phyloP scores from a whole-genome alignment of 345 rosid genomes.

The Eucalyptus curtisii region DNA sequence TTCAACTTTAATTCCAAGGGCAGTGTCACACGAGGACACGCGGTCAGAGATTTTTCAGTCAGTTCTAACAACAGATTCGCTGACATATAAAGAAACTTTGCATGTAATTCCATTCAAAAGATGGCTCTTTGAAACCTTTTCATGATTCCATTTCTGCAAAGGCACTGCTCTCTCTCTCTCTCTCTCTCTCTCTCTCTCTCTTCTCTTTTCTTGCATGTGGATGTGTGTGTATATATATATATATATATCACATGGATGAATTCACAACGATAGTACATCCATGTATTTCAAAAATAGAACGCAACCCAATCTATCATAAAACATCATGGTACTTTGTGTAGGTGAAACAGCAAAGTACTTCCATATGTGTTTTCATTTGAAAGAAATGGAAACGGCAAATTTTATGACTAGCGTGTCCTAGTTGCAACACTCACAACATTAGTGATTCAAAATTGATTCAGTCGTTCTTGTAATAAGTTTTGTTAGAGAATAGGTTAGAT shows the following conservation, averaged over 20 bases:
- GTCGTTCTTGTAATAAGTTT: neutral
- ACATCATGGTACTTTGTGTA: neutral
- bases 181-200: neutral
- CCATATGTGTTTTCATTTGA: neutral
- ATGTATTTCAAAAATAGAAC: neutral
- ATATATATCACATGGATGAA: neutral
- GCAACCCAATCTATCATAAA: neutral
- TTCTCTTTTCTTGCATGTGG: neutral
- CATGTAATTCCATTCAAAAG: neutral
- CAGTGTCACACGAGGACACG: neutral
- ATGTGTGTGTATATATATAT: neutral
- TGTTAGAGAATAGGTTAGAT: neutral
- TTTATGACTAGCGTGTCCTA: neutral
- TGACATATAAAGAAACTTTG: neutral
- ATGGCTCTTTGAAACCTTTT: neutral
- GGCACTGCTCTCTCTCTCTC: neutral
- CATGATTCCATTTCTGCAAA: neutral
- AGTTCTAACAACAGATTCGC: slow-evolving; percentile 1
- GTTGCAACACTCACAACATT: neutral
- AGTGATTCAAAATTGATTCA: neutral
- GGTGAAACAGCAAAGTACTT: neutral
- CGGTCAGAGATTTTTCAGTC: neutral
- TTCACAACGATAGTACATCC: neutral
- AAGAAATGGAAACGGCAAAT: neutral
- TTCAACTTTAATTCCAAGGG: neutral